Evolutionary conservation across 2,329 filamentous ascomycete genomes (phyloP), one percentile per base, ranked within the genome.

Genomic region (Alternaria ventricosa): DNA sequence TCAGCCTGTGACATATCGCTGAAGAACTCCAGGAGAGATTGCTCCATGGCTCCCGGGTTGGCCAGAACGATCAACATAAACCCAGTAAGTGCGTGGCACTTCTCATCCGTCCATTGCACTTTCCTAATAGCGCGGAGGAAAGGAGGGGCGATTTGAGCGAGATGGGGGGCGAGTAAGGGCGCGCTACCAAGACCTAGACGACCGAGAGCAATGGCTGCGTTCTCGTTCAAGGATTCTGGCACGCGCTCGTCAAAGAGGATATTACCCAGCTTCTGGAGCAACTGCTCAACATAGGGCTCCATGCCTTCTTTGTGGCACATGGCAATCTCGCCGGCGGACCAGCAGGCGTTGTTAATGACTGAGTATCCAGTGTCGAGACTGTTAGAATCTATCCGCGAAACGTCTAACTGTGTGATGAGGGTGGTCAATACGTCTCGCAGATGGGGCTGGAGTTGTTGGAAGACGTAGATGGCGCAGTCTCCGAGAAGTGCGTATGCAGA

Each of bases 261-360:
- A 58, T 91, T 88, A 43, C 93, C 87, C 27, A 96, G 88, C 43
- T 91, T 89, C 65, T 90, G 87, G 62, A 97, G 89, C 15, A 99
- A 84, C 65, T 91, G 88, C 22, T 92, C 89, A 10, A 94, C 87
- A 77, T 91, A 97, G 1, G 90, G 91, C 1, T 86, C 86, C 88
- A 97, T 92, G 57, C 87, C 88, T 28, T 85, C 83, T 65, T 90
- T 88, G 77, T 92, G 87, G 65, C 93, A 90, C 79, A 97, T 89
- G 15, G 94, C 89, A 65, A 98, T 96, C 83, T 99, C 96, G 45
- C 96, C 96, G 23, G 90, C 90, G 7, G 94, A 96, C 96, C 96
- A 99, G 82, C 95, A 98, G 22, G 96, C 95, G 77, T 99, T 99
- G 86, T 98, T 99, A 63, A 98, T 90, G 28, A 98, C 94, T 64